phyloP scores from a whole-genome alignment of 176 grass and related monocot genomes.

The Triticum monococcum region DNA sequence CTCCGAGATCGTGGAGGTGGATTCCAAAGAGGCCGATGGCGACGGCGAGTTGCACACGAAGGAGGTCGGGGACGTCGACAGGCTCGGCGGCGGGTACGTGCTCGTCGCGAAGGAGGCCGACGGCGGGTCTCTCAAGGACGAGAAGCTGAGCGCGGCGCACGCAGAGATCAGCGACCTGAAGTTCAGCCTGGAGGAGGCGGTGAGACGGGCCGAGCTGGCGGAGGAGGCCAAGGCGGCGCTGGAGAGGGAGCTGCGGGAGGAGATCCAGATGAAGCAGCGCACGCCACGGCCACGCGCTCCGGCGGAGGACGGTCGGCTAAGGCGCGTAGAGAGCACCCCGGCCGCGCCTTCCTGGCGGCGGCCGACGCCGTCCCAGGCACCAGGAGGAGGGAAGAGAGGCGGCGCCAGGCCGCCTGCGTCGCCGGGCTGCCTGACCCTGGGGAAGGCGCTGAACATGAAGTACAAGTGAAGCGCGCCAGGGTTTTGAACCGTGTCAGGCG shows the following conservation, averaged over 20 bases:
- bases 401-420: not conserved
- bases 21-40: not conserved
- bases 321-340: not conserved
- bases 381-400: not conserved
- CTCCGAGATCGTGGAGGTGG: not conserved
- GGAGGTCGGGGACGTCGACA: not conserved
- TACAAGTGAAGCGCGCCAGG: slow-evolving; percentile 25
- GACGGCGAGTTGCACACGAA: slow-evolving; percentile 20
- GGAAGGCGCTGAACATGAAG: slow-evolving; percentile 58
- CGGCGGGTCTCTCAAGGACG: not conserved
- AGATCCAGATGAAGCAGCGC: slow-evolving; percentile 28
- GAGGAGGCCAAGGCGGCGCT: slow-evolving; percentile 63
- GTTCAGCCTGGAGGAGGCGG: slow-evolving; percentile 47
- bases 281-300: not conserved
- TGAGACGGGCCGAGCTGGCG: slow-evolving; percentile 45
- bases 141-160: slow-evolving; percentile 36
- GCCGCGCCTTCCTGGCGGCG: not conserved
- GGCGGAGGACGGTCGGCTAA: not conserved
- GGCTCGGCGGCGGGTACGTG: slow-evolving; percentile 20
- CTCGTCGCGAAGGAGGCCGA: slow-evolving; percentile 1
- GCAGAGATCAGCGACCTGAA: slow-evolving; percentile 50
- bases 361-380: not conserved
- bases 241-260: slow-evolving; percentile 44
- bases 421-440: slow-evolving; percentile 39
- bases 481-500: not conserved